These are phyloP conservation scores for Selenicereus undatus DNA, from an alignment of 148 eudicot species.

Conservation along the genomic window DNA sequence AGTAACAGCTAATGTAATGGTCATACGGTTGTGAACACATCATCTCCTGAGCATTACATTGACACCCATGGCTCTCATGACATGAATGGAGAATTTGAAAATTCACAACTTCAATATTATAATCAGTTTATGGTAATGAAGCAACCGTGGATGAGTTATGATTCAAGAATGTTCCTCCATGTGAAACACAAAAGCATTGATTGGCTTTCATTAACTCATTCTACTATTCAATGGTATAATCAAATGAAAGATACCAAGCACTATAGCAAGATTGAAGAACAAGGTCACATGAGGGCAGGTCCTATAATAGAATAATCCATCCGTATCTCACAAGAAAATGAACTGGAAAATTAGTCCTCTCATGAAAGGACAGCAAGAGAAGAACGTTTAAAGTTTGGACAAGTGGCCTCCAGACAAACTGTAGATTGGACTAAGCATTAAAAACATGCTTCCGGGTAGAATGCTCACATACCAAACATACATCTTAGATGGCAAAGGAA, in stretches of 20 bases:
- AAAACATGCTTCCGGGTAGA: neutral
- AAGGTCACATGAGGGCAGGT: neutral
- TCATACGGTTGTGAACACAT: neutral
- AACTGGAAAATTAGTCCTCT: neutral
- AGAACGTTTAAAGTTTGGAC: neutral
- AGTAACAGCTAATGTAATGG: neutral
- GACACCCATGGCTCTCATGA: neutral
- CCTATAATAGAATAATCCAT: neutral
- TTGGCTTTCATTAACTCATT: neutral
- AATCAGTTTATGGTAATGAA: neutral
- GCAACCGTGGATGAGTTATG: neutral
- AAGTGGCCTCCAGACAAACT: neutral
- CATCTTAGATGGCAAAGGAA: neutral
- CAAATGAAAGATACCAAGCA: neutral
- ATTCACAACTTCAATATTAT: neutral
- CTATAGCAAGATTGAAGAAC: neutral
- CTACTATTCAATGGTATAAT: neutral
- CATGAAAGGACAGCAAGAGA: neutral
- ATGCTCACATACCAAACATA: neutral
- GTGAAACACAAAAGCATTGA: neutral
- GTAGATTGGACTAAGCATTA: too few relatives aligned
- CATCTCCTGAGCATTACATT: neutral
- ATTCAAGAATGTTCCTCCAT: neutral
- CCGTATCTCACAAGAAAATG: neutral
- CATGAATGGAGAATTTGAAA: neutral